Conservation (phyloP, 371 early-diverging fungal species). For the Syncephalastrum contaminatum region DNA sequence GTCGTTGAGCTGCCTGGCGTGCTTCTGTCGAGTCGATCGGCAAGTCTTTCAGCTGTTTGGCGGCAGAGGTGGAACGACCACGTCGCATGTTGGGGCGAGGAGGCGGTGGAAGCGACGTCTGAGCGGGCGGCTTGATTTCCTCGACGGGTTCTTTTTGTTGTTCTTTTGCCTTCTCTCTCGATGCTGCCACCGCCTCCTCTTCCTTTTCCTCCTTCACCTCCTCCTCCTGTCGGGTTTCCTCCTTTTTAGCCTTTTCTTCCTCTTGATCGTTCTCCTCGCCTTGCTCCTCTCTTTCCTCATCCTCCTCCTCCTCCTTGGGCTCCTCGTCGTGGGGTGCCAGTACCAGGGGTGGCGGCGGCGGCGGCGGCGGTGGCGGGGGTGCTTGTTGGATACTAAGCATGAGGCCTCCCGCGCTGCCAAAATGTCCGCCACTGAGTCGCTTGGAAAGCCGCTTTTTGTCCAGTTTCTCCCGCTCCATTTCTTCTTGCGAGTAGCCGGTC, state of each 20-base stretch:
- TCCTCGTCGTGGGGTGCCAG: slow-evolving; percentile 1
- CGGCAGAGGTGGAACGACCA: too few relatives aligned
- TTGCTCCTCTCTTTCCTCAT: background rate
- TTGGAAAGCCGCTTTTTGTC: slow-evolving; percentile 12
- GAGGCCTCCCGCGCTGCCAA: slow-evolving; percentile 48
- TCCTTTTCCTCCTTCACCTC: too few relatives aligned
- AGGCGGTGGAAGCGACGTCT: slow-evolving; percentile 83
- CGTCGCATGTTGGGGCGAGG: too few relatives aligned
- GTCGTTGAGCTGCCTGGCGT: slow-evolving; percentile 24
- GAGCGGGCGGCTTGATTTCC: slow-evolving; percentile 50
- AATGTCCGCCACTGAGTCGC: slow-evolving; percentile 43
- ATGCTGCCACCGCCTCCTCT: too few relatives aligned
- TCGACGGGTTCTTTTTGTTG: slow-evolving; percentile 1
- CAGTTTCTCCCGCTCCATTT: slow-evolving; percentile 33
- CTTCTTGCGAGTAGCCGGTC: slow-evolving; percentile 30
- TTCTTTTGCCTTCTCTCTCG: too few relatives aligned
- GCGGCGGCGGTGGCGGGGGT: slow-evolving; percentile 13
- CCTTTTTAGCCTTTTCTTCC: too few relatives aligned
- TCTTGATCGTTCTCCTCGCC: background rate
- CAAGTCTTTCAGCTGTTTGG: too few relatives aligned
- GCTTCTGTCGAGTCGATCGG: slow-evolving; percentile 15
- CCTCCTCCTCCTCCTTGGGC: background rate
- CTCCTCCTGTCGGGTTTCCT: too few relatives aligned
- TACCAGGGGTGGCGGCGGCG: slow-evolving; percentile 5
- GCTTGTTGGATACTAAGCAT: slow-evolving; percentile 32